Conservation (phyloP, 306 rosid species). For the Prunus salicina region DNA sequence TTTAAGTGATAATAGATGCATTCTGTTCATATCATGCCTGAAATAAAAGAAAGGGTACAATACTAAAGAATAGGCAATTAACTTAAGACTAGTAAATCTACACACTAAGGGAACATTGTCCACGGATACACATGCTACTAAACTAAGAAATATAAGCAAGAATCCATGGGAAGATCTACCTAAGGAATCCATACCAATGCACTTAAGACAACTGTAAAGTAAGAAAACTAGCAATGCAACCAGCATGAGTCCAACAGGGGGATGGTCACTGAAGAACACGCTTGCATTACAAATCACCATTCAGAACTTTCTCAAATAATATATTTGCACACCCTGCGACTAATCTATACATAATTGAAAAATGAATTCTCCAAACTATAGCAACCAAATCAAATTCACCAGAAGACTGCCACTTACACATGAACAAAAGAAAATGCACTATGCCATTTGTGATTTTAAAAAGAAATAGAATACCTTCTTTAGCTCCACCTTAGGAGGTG, state of each 20-base stretch:
- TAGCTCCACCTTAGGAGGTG: slow-evolving; percentile 42
- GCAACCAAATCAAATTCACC: not conserved
- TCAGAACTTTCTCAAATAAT: not conserved
- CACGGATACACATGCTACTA: not conserved
- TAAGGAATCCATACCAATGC: not conserved
- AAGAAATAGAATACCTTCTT: slow-evolving; percentile 28
- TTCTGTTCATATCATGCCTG: not conserved
- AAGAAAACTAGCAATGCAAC: not conserved
- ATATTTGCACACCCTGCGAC: not conserved
- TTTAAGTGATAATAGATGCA: not conserved
- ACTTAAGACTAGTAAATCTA: not conserved
- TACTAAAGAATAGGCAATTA: not conserved
- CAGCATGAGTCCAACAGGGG: not conserved
- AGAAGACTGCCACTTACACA: not conserved
- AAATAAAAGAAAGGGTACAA: not conserved
- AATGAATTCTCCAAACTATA: not conserved
- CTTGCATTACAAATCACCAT: not conserved
- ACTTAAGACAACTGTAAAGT: not conserved
- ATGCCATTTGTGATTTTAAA: not conserved
- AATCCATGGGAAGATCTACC: not conserved
- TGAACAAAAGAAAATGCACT: not conserved
- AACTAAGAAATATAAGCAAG: not conserved
- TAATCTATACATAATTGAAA: not conserved
- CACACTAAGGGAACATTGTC: not conserved
- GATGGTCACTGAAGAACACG: not conserved